Conservation (phyloP, 108 stramenopile genomes). For the Fistulifera pelliculosa region DNA sequence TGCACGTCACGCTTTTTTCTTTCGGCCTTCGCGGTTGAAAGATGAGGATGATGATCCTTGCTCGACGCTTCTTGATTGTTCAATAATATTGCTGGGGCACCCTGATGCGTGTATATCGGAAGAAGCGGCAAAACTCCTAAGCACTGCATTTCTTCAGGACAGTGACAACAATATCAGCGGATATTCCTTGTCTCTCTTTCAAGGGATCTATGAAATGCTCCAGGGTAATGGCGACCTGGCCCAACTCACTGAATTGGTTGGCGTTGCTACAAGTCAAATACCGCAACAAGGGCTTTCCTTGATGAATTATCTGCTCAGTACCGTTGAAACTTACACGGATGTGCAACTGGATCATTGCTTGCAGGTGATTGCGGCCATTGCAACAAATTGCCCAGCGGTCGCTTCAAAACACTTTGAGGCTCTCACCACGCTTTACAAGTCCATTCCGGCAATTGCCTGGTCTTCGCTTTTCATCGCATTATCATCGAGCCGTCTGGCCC, state of each 20-base stretch:
- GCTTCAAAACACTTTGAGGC: neutral
- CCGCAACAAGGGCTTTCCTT: slow-evolving; percentile 19
- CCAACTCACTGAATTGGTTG: neutral
- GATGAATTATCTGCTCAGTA: neutral
- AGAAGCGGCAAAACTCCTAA: slow-evolving; percentile 25
- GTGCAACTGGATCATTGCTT: neutral
- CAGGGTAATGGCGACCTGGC: neutral
- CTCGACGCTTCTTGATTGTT: slow-evolving; percentile 31
- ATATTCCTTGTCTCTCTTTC: neutral
- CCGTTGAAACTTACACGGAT: neutral
- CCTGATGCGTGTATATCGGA: slow-evolving; percentile 13
- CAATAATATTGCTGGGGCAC: slow-evolving; percentile 35
- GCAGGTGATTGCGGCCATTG: slow-evolving; percentile 16
- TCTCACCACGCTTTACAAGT: neutral
- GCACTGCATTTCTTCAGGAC: neutral
- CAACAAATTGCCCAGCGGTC: slow-evolving; percentile 19
- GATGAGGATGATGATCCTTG: slow-evolving; percentile 14
- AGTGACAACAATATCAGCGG: neutral
- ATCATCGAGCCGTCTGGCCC: neutral
- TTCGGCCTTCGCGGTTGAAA: slow-evolving; percentile 2
- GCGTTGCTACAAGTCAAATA: slow-evolving; percentile 6
- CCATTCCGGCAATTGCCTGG: neutral
- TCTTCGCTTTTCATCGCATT: neutral
- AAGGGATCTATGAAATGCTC: neutral
- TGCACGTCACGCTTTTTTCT: slow-evolving; percentile 21